phyloP scores from a whole-genome alignment of 2,329 filamentous ascomycete genomes.

The Colletotrichum chlorophyti region DNA sequence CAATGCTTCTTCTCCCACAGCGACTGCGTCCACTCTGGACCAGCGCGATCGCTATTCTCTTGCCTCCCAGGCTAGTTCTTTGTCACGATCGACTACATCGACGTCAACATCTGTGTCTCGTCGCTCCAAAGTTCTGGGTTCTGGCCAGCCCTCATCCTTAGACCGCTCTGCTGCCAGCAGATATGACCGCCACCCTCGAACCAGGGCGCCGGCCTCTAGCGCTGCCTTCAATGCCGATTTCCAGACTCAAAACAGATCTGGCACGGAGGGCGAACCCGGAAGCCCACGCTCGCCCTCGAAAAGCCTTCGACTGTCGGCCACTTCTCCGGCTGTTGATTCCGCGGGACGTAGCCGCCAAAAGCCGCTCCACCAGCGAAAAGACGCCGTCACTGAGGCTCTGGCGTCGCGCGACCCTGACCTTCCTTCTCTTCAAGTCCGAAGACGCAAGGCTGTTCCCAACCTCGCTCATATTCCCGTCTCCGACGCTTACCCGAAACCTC shows the following conservation, averaged over 20 bases:
- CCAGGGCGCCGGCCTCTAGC: background rate
- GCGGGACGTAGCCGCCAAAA: background rate
- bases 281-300: background rate
- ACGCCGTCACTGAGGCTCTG: background rate
- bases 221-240: background rate
- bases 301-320: background rate
- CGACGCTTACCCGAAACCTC: constrained; percentile 15
- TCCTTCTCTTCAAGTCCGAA: constrained; percentile 9
- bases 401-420: constrained; percentile 5
- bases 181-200: background rate
- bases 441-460: constrained; percentile 11
- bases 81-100: constrained; percentile 1
- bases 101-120: background rate
- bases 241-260: background rate
- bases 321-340: background rate
- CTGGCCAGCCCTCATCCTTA: background rate
- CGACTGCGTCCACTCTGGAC: background rate
- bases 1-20: background rate
- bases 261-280: background rate
- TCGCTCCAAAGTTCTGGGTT: background rate
- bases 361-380: background rate
- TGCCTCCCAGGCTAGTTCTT: background rate
- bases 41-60: background rate
- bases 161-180: background rate
- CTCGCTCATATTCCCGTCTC: constrained; percentile 8